Conservation (phyloP, 768 basidiomycete species). For the Pisolithus sp. region DNA sequence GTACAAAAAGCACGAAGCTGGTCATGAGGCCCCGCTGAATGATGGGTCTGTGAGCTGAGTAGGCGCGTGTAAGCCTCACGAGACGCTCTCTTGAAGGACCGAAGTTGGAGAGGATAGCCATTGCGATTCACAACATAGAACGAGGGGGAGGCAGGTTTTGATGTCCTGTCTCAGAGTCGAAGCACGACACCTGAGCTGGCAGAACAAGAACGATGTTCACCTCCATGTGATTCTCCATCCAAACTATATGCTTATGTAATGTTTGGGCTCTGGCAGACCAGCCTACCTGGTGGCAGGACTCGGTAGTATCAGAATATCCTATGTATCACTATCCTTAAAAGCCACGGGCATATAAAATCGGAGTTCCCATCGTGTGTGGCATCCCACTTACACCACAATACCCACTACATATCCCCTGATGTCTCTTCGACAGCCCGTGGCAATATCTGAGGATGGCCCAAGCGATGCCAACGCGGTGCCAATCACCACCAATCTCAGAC, state of each 20-base stretch:
- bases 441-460: background rate
- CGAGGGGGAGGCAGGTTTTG: too few relatives aligned
- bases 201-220: background rate
- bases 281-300: too few relatives aligned
- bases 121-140: conserved; percentile 5
- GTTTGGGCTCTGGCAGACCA: too few relatives aligned
- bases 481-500: too few relatives aligned
- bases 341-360: background rate
- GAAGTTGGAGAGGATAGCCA: conserved; percentile 25
- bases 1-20: conserved; percentile 65
- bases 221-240: background rate
- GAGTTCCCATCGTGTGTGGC: too few relatives aligned
- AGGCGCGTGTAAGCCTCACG: conserved; percentile 42
- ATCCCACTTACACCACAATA: too few relatives aligned
- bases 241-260: background rate
- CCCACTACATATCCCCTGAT: too few relatives aligned
- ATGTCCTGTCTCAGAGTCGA: too few relatives aligned
- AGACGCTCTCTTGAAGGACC: conserved; percentile 32
- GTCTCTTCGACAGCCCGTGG: too few relatives aligned
- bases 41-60: conserved; percentile 58
- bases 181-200: background rate
- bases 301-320: too few relatives aligned
- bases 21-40: conserved; percentile 68
- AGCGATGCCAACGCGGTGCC: background rate
- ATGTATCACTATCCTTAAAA: background rate